Percentiles rank a stretch among this genome's conserved stretches.
Conservation (phyloP, 148 eudicot genomes). For the Simmondsia chinensis region DNA sequence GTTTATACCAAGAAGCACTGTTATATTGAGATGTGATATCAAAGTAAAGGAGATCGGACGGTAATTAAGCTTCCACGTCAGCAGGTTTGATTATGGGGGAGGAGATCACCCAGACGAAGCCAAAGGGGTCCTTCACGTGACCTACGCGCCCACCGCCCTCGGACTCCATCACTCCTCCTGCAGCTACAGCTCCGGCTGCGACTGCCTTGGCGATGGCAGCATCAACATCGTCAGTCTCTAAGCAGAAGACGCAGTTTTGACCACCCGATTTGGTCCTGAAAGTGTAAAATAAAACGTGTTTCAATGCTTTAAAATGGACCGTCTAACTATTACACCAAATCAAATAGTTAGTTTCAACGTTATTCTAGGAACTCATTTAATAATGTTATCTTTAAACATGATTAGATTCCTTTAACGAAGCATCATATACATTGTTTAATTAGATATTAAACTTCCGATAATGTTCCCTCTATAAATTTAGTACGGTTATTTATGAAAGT, state of each 20-base stretch:
- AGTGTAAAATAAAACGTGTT: neutral
- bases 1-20: too few species aligned
- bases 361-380: too few species aligned
- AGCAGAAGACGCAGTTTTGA: slow-evolving; percentile 25
- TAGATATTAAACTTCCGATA: too few species aligned
- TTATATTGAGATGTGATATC: too few species aligned
- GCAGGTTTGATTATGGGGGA: slow-evolving; percentile 28
- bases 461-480: too few species aligned
- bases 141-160: slow-evolving; percentile 52
- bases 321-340: too few species aligned
- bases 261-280: slow-evolving; percentile 30
- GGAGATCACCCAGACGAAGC: slow-evolving; percentile 53
- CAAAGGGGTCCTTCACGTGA: slow-evolving; percentile 74
- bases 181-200: slow-evolving; percentile 53
- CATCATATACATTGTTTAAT: too few species aligned
- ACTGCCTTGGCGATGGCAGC: slow-evolving; percentile 55
- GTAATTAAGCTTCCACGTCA: slow-evolving; percentile 29
- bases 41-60: slow-evolving; percentile 4
- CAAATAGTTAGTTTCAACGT: neutral
- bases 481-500: too few species aligned
- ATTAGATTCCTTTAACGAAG: too few species aligned
- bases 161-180: slow-evolving; percentile 36
- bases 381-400: too few species aligned
- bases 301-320: too few species aligned
- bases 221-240: slow-evolving; percentile 60